Conservation (phyloP, 2,329 filamentous ascomycete genomes). For the Colletotrichum salicis region DNA sequence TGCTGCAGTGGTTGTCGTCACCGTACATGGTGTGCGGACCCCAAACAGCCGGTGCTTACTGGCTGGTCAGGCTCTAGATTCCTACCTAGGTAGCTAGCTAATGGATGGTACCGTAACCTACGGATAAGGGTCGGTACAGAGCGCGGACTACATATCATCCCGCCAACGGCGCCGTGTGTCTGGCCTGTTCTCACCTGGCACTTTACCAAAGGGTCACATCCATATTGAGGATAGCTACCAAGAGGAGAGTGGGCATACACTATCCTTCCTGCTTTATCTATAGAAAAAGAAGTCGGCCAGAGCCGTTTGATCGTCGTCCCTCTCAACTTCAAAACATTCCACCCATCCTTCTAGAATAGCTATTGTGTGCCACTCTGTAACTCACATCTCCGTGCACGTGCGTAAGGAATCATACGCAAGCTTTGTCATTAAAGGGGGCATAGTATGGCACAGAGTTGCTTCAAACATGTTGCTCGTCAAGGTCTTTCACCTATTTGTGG, state of each 20-base stretch:
- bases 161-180: background rate
- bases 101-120: background rate
- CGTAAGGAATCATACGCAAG: background rate
- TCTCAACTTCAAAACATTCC: constrained; percentile 1
- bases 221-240: background rate
- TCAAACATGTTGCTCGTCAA: background rate
- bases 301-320: background rate
- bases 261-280: background rate
- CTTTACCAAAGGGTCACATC: background rate
- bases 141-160: background rate
- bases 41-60: background rate
- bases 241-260: background rate
- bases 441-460: background rate
- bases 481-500: background rate
- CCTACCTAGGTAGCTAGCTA: background rate
- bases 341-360: background rate
- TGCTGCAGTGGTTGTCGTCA: constrained; percentile 17
- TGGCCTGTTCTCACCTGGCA: background rate
- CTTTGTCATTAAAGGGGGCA: background rate
- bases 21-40: constrained; percentile 2
- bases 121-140: no score
- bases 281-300: background rate
- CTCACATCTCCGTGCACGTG: background rate
- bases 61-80: background rate
- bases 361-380: background rate